These are phyloP conservation scores for Fusarium poae DNA, from an alignment of 2,329 filamentous ascomycete species.

Conservation along the genomic window DNA sequence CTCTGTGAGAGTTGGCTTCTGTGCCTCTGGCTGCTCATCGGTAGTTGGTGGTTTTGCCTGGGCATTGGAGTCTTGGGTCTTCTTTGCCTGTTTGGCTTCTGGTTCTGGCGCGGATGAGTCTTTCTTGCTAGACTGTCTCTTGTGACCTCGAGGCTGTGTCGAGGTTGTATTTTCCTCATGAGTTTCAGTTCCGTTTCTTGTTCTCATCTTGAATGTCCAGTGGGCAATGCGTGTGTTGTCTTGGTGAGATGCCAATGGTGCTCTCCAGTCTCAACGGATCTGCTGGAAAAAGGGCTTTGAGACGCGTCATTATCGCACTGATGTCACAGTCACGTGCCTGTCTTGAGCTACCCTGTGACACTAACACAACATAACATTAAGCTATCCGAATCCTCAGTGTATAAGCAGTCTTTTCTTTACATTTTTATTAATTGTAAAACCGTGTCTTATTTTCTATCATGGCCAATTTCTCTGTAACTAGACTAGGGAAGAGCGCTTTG, in stretches of 20 bases:
- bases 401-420: background rate
- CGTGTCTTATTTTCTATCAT: too few species aligned
- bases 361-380: background rate
- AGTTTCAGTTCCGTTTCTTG: conserved; percentile 12
- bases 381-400: background rate
- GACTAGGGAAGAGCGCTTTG: too few species aligned
- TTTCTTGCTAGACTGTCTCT: conserved; percentile 7
- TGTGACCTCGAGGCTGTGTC: conserved; percentile 3
- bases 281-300: background rate
- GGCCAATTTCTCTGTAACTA: too few species aligned
- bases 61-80: background rate
- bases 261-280: too few species aligned
- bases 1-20: conserved; percentile 12
- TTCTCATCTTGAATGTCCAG: conserved; percentile 1
- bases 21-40: background rate
- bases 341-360: background rate
- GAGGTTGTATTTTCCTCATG: background rate
- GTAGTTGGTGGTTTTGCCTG: background rate
- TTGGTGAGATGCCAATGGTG: background rate
- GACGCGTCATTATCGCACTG: background rate
- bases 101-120: background rate
- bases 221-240: accelerated
- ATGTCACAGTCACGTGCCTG: background rate
- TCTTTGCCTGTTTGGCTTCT: conserved; percentile 19
- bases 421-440: background rate